Conservation (phyloP, 2,329 filamentous ascomycete genomes). For the Phialophora chinensis region DNA sequence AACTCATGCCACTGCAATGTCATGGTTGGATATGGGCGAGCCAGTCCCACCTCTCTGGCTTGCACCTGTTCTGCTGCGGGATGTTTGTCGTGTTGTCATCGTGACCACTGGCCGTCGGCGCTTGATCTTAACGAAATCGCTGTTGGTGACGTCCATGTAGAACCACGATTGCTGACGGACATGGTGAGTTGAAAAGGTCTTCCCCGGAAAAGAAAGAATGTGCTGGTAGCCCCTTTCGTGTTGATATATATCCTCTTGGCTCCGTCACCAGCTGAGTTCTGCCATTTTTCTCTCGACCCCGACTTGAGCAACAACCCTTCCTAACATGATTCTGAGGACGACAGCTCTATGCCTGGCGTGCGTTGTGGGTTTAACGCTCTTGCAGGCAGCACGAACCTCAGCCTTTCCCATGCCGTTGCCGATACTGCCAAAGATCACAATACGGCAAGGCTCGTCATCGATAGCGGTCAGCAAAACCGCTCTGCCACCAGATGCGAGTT, state of each 20-base stretch:
- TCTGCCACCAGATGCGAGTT: background rate
- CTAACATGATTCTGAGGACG: slow-evolving; percentile 6
- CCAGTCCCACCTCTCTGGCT: background rate
- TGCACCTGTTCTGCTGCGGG: background rate
- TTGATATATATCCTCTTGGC: background rate
- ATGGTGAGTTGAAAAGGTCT: background rate
- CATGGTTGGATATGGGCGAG: slow-evolving; percentile 4
- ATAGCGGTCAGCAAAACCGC: background rate
- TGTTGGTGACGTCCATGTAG: background rate
- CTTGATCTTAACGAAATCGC: background rate
- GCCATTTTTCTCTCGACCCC: background rate
- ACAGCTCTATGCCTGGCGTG: background rate
- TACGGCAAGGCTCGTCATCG: slow-evolving; percentile 8
- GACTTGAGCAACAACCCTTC: background rate
- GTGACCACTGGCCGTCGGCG: slow-evolving; percentile 13
- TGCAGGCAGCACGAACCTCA: background rate
- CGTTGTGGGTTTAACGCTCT: background rate
- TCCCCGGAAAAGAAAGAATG: background rate
- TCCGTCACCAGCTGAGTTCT: background rate
- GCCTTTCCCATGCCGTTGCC: slow-evolving; percentile 1
- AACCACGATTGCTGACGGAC: background rate
- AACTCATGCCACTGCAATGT: background rate
- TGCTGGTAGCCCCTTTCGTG: background rate
- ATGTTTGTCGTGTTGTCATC: slow-evolving; percentile 8
- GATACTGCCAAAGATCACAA: slow-evolving; percentile 28